These are phyloP conservation scores for Fraxinus sp. DNA, from an alignment of 305 asterid species.

Conservation along the genomic window DNA sequence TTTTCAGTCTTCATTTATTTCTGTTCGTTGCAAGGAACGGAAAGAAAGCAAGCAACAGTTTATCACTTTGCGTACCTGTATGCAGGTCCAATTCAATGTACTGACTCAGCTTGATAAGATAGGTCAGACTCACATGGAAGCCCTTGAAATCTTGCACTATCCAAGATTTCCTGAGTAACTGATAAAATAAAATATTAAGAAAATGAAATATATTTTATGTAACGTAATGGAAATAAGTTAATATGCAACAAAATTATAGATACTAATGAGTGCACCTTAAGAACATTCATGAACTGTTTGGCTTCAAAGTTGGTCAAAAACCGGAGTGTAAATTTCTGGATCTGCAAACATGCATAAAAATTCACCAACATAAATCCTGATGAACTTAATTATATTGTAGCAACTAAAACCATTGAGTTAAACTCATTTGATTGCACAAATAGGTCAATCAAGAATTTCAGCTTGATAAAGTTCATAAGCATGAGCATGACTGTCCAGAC, in stretches of 20 bases:
- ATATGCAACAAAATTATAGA: slow-evolving; percentile 3
- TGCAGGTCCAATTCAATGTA: slow-evolving; percentile 46
- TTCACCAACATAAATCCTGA: background rate
- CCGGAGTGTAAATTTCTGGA: slow-evolving; percentile 66
- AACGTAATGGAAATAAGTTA: slow-evolving; percentile 15
- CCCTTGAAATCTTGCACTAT: slow-evolving; percentile 29
- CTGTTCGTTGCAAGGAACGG: slow-evolving; percentile 4
- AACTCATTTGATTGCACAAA: background rate
- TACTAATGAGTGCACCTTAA: slow-evolving; percentile 56
- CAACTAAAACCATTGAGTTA: slow-evolving; percentile 4
- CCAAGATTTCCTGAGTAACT: slow-evolving; percentile 51
- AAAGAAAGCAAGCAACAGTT: slow-evolving; percentile 17
- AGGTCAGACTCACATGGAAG: slow-evolving; percentile 44
- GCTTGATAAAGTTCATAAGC: slow-evolving; percentile 6
- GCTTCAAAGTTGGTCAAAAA: slow-evolving; percentile 49
- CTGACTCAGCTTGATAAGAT: slow-evolving; percentile 64
- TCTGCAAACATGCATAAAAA: slow-evolving; percentile 44
- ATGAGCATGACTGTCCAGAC: background rate
- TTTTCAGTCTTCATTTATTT: background rate
- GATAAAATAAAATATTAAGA: background rate
- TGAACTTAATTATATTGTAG: background rate
- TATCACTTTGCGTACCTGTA: slow-evolving; percentile 31
- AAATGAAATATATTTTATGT: background rate
- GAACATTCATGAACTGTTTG: slow-evolving; percentile 51
- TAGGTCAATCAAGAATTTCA: slow-evolving; percentile 9